A percentile compares a stretch with the other conserved stretches of the same genome.
Conservation (phyloP, 2,329 filamentous ascomycete species). For the Dactylonectria estremocensis region DNA sequence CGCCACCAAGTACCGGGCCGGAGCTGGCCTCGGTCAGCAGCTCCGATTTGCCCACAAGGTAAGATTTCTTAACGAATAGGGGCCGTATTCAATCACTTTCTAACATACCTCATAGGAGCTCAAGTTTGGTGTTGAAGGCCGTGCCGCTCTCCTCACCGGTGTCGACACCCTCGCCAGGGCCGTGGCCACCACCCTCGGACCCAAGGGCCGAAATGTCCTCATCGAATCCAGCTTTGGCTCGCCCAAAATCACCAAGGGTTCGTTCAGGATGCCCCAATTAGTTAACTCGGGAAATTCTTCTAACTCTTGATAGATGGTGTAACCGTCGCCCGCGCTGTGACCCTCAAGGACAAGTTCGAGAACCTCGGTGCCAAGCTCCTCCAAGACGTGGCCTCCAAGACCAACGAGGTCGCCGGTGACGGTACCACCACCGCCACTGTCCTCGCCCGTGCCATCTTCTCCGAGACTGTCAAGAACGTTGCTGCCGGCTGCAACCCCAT, state of each 20-base stretch:
- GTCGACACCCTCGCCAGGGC: constrained; percentile 97
- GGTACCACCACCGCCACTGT: constrained; percentile 98
- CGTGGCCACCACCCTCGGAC: constrained; percentile 94
- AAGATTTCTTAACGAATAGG: constrained; percentile 49
- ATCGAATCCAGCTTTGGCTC: constrained; percentile 99
- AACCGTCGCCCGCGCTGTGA: constrained; percentile 90
- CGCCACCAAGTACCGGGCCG: constrained; percentile 75
- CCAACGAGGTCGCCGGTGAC: constrained; percentile 98
- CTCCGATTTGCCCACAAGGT: constrained; percentile 99
- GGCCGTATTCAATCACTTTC: constrained; percentile 24
- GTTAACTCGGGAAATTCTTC: constrained; percentile 8
- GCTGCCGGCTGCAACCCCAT: constrained; percentile 99
- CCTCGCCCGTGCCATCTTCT: constrained; percentile 97
- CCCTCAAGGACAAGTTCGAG: constrained; percentile 98
- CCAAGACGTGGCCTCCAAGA: constrained; percentile 99
- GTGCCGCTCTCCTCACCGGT: constrained; percentile 90
- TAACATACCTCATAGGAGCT: constrained; percentile 78
- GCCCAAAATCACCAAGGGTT: constrained; percentile 99
- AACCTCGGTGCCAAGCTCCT: constrained; percentile 97
- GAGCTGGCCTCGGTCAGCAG: constrained; percentile 83
- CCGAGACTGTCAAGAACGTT: constrained; percentile 99
- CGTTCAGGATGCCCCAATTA: constrained; percentile 42
- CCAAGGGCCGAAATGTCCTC: constrained; percentile 98
- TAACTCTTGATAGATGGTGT: constrained; percentile 78
- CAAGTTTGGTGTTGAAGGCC: constrained; percentile 97